Conservation (phyloP, 768 basidiomycete genomes). For the Leucogyrophana mollusca region DNA sequence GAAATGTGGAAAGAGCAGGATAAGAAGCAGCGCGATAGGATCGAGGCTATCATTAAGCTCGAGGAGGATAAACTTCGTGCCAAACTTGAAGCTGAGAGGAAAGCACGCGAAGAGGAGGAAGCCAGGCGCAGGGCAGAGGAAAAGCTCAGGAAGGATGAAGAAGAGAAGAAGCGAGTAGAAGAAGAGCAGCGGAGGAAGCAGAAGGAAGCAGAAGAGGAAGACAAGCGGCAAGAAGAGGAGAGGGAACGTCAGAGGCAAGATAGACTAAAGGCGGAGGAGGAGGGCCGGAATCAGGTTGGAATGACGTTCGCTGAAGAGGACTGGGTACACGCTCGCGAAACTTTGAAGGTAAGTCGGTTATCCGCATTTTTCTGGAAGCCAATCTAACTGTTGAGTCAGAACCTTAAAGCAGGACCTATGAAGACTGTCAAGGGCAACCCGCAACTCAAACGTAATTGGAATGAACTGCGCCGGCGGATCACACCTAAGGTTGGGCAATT, state of each 20-base stretch:
- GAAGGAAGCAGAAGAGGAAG: constrained; percentile 29
- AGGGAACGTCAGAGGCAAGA: constrained; percentile 34
- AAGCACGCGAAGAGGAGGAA: constrained; percentile 45
- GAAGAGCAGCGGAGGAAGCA: constrained; percentile 41
- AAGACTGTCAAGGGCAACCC: constrained; percentile 60
- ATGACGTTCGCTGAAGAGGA: constrained; percentile 59
- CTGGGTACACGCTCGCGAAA: constrained; percentile 56
- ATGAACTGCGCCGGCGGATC: constrained; percentile 69
- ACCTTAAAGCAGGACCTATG: constrained; percentile 65
- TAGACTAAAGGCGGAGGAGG: constrained; percentile 35
- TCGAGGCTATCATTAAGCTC: constrained; percentile 58
- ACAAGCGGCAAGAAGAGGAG: constrained; percentile 31
- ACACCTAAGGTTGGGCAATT: constrained; percentile 87
- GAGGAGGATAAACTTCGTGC: constrained; percentile 61
- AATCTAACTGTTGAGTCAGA: constrained; percentile 36
- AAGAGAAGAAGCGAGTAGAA: constrained; percentile 38
- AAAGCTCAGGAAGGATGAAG: constrained; percentile 40
- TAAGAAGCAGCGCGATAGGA: constrained; percentile 48
- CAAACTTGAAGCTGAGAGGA: constrained; percentile 56
- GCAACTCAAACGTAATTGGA: constrained; percentile 59
- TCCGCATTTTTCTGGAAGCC: constrained; percentile 15
- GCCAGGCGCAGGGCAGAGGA: constrained; percentile 49
- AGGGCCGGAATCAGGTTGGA: constrained; percentile 44
- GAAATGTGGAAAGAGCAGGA: constrained; percentile 46
- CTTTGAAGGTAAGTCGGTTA: constrained; percentile 46